Conservation (phyloP, 257 asterid genomes). For the Echites panduratus region DNA sequence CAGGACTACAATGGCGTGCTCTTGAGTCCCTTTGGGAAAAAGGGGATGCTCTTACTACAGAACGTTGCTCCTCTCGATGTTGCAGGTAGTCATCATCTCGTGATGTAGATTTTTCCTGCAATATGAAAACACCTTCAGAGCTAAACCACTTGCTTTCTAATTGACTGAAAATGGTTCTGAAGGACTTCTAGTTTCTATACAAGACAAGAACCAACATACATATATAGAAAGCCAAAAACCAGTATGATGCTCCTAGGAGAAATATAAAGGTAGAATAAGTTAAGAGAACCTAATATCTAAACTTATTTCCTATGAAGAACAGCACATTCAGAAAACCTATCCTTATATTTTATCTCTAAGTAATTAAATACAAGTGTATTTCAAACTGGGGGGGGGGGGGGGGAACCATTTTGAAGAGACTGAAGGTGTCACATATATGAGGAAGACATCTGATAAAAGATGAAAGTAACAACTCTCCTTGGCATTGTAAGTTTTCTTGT, state of each 20-base stretch:
- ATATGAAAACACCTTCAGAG: conserved; percentile 30
- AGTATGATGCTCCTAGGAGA: neutral
- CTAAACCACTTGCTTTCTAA: conserved; percentile 5
- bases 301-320: neutral
- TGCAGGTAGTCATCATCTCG: conserved; percentile 51
- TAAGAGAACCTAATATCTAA: neutral
- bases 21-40: conserved; percentile 51
- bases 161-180: neutral
- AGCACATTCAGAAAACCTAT: neutral
- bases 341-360: neutral
- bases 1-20: conserved; percentile 41
- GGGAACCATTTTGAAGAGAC: neutral
- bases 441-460: neutral
- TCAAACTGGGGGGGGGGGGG: neutral
- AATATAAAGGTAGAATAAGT: neutral
- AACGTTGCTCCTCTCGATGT: conserved; percentile 43
- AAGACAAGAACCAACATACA: neutral
- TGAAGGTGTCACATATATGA: neutral
- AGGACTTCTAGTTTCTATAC: neutral
- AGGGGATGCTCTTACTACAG: conserved; percentile 52
- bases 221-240: neutral
- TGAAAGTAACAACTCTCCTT: neutral
- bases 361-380: neutral
- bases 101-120: conserved; percentile 74
- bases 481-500: neutral